Evolutionary conservation across 352 stramenopile genomes (phyloP).

Genomic region (Phytophthora melonis): DNA sequence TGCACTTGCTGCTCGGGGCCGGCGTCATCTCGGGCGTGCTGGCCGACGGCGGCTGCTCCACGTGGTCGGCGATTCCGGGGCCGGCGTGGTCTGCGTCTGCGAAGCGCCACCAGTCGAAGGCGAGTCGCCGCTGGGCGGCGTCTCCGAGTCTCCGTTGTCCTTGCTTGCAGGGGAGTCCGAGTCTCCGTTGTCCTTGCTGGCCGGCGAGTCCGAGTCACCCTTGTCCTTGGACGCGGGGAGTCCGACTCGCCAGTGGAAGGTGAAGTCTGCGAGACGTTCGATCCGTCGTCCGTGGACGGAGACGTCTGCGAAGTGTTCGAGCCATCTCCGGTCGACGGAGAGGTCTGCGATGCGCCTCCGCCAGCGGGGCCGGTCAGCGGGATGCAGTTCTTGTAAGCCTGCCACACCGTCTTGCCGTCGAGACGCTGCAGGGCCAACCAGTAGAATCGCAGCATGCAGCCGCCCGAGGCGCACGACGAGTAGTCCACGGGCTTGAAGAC

Average conservation of each 20-base stretch:
- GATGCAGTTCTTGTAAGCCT: slow-evolving; percentile 59
- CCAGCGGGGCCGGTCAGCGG: slow-evolving; percentile 36
- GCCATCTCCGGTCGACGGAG: slow-evolving; percentile 26
- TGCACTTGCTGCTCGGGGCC: slow-evolving; percentile 37
- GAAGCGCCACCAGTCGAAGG: neutral
- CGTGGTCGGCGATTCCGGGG: slow-evolving; percentile 8
- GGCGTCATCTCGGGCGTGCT: slow-evolving; percentile 27
- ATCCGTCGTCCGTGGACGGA: slow-evolving; percentile 6
- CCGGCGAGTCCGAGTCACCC: slow-evolving; percentile 5
- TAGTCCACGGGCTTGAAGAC: slow-evolving; percentile 52
- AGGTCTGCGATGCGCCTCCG: slow-evolving; percentile 18
- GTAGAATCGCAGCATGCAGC: slow-evolving; percentile 55
- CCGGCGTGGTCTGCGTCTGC: slow-evolving; percentile 8
- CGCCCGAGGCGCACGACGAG: slow-evolving; percentile 37
- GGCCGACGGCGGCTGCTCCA: slow-evolving; percentile 7
- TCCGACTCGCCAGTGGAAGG: slow-evolving; percentile 3
- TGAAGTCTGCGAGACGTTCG: neutral
- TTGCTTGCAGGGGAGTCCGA: no score
- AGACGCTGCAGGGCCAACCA: slow-evolving; percentile 54
- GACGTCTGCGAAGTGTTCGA: slow-evolving; percentile 15
- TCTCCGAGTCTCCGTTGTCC: neutral
- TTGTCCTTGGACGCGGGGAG: neutral
- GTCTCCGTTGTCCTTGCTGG: neutral
- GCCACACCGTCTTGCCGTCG: slow-evolving; percentile 35
- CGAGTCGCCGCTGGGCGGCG: slow-evolving; percentile 5